A percentile compares a stretch with the other conserved stretches of the same genome.
Conservation (phyloP, 2,329 filamentous ascomycete species). For the Fusarium sp. region DNA sequence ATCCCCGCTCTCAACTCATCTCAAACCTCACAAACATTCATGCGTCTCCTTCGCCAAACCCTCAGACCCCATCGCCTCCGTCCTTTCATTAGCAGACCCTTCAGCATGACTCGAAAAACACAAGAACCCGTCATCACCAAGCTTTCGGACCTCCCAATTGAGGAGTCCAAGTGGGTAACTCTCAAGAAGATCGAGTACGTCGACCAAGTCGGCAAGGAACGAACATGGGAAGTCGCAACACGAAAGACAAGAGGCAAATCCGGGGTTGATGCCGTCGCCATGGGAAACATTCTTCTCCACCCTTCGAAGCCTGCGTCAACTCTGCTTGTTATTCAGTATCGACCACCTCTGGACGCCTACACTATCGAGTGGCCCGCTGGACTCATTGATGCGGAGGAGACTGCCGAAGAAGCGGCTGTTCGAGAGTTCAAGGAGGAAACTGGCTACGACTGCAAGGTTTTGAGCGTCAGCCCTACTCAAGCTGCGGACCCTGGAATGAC, state of each 20-base stretch:
- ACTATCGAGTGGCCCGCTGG: conserved; percentile 46
- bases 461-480: conserved; percentile 40
- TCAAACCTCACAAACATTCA: background rate
- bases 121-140: conserved; percentile 45
- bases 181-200: conserved; percentile 46
- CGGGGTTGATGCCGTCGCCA: conserved; percentile 44
- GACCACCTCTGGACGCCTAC: conserved; percentile 45
- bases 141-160: conserved; percentile 35
- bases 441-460: conserved; percentile 40
- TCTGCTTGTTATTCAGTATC: conserved; percentile 45
- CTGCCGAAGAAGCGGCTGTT: conserved; percentile 41
- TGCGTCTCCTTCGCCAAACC: background rate
- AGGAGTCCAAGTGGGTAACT: conserved; percentile 43
- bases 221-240: conserved; percentile 46
- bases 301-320: conserved; percentile 44
- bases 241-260: conserved; percentile 44
- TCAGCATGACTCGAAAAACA: conserved; percentile 33
- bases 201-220: conserved; percentile 43
- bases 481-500: conserved; percentile 45
- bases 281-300: conserved; percentile 45
- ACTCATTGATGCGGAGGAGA: conserved; percentile 44
- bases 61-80: background rate
- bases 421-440: conserved; percentile 46
- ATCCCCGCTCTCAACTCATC: conserved; percentile 9
- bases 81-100: background rate